Evolutionary conservation across 352 stramenopile genomes (phyloP).

Genomic region (Thalassiosira sp.): DNA sequence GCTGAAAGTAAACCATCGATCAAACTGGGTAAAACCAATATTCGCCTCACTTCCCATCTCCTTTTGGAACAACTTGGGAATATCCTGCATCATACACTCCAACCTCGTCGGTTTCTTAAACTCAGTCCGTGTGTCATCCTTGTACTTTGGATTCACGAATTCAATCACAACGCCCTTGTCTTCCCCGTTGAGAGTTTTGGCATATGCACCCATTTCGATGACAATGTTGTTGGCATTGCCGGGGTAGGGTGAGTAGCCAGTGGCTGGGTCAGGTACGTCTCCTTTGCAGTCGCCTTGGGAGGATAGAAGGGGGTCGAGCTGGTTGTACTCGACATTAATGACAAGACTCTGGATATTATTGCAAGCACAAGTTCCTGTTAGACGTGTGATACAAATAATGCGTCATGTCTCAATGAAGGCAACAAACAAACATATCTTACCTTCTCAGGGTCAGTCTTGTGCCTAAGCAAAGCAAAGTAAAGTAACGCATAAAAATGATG

Average conservation of each 20-base stretch:
- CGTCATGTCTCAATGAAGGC: background rate
- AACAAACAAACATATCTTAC: background rate
- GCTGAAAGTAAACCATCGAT: conserved; percentile 88
- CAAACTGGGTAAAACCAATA: conserved; percentile 89
- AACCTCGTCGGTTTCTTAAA: conserved; percentile 92
- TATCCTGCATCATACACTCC: conserved; percentile 96
- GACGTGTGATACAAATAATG: background rate
- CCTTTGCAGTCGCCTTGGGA: conserved; percentile 85
- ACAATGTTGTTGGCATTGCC: conserved; percentile 93
- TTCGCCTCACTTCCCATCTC: conserved; percentile 80
- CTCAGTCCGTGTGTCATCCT: conserved; percentile 84
- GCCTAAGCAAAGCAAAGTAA: conserved; percentile 35
- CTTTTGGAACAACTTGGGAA: conserved; percentile 87
- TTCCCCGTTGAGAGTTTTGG: conserved; percentile 64
- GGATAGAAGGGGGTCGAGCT: conserved; percentile 91
- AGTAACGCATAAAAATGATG: background rate
- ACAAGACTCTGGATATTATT: conserved; percentile 70
- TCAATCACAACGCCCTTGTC: conserved; percentile 87
- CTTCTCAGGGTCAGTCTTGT: conserved; percentile 81
- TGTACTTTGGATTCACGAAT: conserved; percentile 95
- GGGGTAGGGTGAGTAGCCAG: conserved; percentile 85
- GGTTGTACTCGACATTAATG: conserved; percentile 95
- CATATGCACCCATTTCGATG: conserved; percentile 86
- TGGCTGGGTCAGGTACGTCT: conserved; percentile 78
- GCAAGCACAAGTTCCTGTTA: too few relatives aligned